Evolutionary conservation across 2,329 filamentous ascomycete species (phyloP), one percentile per base, ranked within the genome.

Genomic region (Cladophialophora chaetospira): DNA sequence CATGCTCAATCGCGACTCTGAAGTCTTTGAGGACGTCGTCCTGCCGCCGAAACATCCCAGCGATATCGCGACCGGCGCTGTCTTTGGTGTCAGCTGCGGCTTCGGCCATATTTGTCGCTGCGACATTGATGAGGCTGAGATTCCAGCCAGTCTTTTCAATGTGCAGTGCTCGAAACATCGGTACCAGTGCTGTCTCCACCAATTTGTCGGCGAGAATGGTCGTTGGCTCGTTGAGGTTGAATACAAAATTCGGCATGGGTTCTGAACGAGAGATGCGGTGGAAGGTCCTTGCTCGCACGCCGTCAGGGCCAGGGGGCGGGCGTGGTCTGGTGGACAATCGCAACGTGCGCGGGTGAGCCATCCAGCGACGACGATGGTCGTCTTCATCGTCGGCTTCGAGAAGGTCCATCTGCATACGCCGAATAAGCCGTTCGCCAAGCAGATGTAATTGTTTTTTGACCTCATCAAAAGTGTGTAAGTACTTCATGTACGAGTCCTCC

Each of bases 401-500:
- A 1, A 97, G 79, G 68, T 97, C 93, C 1, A 81, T 75, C 40
- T 87, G 84, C 88, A 97, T 92, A 28, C 92, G 82, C 28, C 83
- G 82, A 10, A 97, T 71, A 8, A 97, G 77, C 63, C 88, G 91
- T 10, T 76, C 77, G 0, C 88, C 80, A 2, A 97, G 75, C 58
- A 82, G 79, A n/a, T 76, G 72, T 36, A 97, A 76, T 72, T 95
- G 87, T 61, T 82, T 83, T 38, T 77, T 74, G 26, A 95, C 84
- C 57, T 86, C 80, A 1, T 82, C 71, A 49, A 87, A 69, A 0
- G 79, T 85, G 63, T 88, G 82, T 1, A 96, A 76, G 40, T 65
- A 61, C 0, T 85, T 84, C 21, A 83, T 81, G 70, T 96, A 97
- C 13, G 91, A 94, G 72, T 97, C 92, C 69, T 97, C 93, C 62